Evolutionary conservation across 2,329 filamentous ascomycete species (phyloP).

Genomic region (Hirsutella minnesotensis): DNA sequence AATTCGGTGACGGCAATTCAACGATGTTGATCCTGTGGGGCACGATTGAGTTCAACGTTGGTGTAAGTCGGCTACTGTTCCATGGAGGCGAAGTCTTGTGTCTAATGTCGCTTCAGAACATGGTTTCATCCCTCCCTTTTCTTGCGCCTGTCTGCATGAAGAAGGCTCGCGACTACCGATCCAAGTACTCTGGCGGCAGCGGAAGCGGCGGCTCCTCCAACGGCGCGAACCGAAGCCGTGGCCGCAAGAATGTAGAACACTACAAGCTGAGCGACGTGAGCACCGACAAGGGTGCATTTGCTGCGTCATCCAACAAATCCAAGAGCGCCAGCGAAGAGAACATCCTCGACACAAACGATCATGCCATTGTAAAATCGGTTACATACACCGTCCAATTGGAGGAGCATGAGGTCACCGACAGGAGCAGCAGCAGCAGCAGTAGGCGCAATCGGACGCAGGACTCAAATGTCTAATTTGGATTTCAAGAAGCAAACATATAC

Average conservation of each 20-base stretch:
- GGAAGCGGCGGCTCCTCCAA: constrained; percentile 15
- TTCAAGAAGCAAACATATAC: too few species aligned
- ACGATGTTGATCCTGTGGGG: constrained; percentile 46
- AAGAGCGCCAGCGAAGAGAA: constrained; percentile 25
- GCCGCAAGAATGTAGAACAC: constrained; percentile 15
- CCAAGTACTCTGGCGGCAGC: constrained; percentile 20
- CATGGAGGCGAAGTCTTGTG: neutral
- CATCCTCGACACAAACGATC: constrained; percentile 16
- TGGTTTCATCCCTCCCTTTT: constrained; percentile 34
- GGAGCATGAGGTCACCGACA: constrained; percentile 7
- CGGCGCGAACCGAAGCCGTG: constrained; percentile 11
- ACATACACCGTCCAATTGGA: constrained; percentile 28
- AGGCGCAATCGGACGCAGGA: neutral
- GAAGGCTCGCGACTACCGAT: constrained; percentile 29
- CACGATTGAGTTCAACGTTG: constrained; percentile 44
- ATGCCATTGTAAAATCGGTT: constrained; percentile 24
- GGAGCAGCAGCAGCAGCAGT: neutral
- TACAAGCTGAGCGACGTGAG: constrained; percentile 28
- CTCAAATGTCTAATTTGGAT: constrained; percentile 1
- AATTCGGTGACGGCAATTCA: constrained; percentile 38
- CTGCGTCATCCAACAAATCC: constrained; percentile 11
- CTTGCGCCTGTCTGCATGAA: constrained; percentile 29
- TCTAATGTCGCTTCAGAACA: constrained; percentile 21
- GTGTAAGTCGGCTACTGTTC: constrained; percentile 24
- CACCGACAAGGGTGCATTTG: constrained; percentile 17